Conservation (phyloP, 331 rosid species). For the Acacia concinna region DNA sequence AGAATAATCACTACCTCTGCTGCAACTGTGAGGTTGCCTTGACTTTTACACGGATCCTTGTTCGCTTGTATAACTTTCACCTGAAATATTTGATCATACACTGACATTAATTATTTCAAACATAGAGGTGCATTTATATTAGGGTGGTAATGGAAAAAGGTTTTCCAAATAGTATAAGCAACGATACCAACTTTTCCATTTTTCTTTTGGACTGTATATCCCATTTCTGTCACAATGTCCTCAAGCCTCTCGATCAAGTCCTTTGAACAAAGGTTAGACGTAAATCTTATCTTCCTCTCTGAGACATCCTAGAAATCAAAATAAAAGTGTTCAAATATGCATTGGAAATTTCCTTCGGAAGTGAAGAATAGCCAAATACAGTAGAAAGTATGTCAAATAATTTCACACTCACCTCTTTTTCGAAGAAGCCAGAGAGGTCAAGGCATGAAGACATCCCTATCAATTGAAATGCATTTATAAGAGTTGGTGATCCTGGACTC, state of each 20-base stretch:
- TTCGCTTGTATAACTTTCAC: slow-evolving; percentile 70
- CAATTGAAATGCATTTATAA: slow-evolving; percentile 87
- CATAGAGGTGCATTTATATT: slow-evolving; percentile 20
- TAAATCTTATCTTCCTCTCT: slow-evolving; percentile 90
- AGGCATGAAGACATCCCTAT: slow-evolving; percentile 95
- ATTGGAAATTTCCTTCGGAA: slow-evolving; percentile 19
- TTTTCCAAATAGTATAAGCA: slow-evolving; percentile 11
- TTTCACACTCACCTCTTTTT: slow-evolving; percentile 73
- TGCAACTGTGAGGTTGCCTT: slow-evolving; percentile 64
- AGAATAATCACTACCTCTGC: slow-evolving; percentile 64
- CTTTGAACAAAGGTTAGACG: slow-evolving; percentile 71
- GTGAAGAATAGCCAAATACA: slow-evolving; percentile 1
- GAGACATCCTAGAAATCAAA: slow-evolving; percentile 64
- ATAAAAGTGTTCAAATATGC: neutral
- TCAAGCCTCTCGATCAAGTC: slow-evolving; percentile 76
- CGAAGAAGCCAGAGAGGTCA: slow-evolving; percentile 96
- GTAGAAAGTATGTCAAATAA: neutral
- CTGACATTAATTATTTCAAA: slow-evolving; percentile 4
- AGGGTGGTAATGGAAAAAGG: neutral
- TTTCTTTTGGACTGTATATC: slow-evolving; percentile 74
- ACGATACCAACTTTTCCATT: slow-evolving; percentile 59
- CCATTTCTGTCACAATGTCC: slow-evolving; percentile 67
- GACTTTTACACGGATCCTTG: slow-evolving; percentile 42
- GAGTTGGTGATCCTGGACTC: slow-evolving; percentile 51
- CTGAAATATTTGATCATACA: slow-evolving; percentile 47